phyloP scores from a whole-genome alignment of 257 asterid species.

The Misopates orontium region DNA sequence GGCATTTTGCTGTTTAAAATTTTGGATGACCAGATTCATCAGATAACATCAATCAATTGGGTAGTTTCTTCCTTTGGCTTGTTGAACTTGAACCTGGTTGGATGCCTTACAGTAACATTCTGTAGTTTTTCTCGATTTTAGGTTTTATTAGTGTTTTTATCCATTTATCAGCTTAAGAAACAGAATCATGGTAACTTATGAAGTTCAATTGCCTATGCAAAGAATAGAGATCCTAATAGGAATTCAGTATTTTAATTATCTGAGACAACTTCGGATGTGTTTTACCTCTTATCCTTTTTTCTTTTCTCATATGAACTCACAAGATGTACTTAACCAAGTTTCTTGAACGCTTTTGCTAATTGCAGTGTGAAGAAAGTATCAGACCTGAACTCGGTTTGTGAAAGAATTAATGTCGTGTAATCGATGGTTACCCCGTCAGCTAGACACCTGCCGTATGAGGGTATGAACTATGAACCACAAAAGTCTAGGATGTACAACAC shows the following conservation, averaged over 20 bases:
- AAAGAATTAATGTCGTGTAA: constrained; percentile 50
- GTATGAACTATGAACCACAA: too few relatives aligned
- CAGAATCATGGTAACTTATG: neutral
- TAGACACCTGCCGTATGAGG: too few relatives aligned
- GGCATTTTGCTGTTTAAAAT: neutral
- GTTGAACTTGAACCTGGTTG: too few relatives aligned
- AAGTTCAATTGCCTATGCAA: neutral
- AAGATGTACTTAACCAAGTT: constrained; percentile 2
- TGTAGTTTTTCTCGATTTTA: neutral
- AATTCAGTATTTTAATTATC: neutral
- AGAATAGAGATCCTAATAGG: too few relatives aligned
- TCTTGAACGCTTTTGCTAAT: constrained; percentile 21
- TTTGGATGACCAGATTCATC: neutral
- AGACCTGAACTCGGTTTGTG: constrained; percentile 56
- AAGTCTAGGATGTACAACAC: too few relatives aligned
- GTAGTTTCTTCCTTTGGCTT: too few relatives aligned
- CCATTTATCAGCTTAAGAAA: neutral
- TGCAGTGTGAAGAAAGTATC: constrained; percentile 64
- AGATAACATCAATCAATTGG: too few relatives aligned
- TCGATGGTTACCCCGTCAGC: constrained; percentile 16
- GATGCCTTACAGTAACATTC: too few relatives aligned
- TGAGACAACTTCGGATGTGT: constrained; percentile 1
- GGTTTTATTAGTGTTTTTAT: neutral
- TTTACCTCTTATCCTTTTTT: neutral
- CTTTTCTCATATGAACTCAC: constrained; percentile 4